A percentile compares a stretch with the other conserved stretches of the same genome.
Evolutionary conservation across 2,329 filamentous ascomycete genomes (phyloP).

Genomic region (Allantophomopsis cytisporea): DNA sequence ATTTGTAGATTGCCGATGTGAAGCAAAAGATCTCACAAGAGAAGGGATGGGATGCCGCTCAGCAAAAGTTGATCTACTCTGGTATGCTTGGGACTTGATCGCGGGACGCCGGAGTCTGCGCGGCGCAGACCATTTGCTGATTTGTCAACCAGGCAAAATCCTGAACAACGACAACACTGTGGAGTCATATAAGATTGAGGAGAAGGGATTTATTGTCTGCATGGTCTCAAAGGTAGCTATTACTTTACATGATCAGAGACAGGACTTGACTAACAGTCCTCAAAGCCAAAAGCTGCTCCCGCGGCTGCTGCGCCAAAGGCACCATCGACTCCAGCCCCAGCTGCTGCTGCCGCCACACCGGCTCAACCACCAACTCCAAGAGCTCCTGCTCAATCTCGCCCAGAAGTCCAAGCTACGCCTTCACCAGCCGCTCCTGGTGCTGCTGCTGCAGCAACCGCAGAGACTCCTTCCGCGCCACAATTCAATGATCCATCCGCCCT

Average conservation of each 20-base stretch:
- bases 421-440: conserved; percentile 28
- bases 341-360: conserved; percentile 37
- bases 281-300: conserved; percentile 53
- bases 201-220: conserved; percentile 98
- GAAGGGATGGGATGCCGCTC: conserved; percentile 85
- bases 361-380: conserved; percentile 45
- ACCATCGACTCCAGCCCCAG: conserved; percentile 51
- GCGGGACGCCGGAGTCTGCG: not conserved
- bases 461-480: conserved; percentile 29
- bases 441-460: conserved; percentile 31
- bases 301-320: conserved; percentile 40
- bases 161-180: conserved; percentile 95
- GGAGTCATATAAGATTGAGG: conserved; percentile 94
- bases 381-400: conserved; percentile 34
- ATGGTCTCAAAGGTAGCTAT: conserved; percentile 82
- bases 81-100: conserved; percentile 38
- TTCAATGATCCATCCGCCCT: conserved; percentile 71
- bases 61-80: conserved; percentile 96
- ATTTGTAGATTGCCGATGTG: conserved; percentile 62
- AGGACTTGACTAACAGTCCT: conserved; percentile 11
- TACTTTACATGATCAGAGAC: not conserved
- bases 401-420: conserved; percentile 33
- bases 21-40: conserved; percentile 87
- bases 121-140: conserved; percentile 11
- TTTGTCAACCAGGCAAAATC: conserved; percentile 64